A percentile compares a stretch with the other conserved stretches of the same genome.
phyloP scores from a whole-genome alignment of 352 stramenopile genomes.

The Thraustotheca clavata region DNA sequence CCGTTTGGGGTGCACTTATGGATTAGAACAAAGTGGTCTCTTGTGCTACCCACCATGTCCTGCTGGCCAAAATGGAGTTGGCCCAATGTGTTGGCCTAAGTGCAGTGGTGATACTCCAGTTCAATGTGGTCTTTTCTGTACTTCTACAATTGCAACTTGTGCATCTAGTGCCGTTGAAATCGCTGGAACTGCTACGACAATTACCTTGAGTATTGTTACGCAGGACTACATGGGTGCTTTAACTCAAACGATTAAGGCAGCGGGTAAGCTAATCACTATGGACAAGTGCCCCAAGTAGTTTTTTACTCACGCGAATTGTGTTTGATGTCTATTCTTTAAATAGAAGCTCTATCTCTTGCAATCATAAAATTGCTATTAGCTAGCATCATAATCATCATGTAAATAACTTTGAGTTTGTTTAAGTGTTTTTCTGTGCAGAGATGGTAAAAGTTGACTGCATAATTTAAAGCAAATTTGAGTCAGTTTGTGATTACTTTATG shows the following conservation, averaged over 20 bases:
- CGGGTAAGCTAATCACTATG: neutral
- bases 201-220: constrained; percentile 2
- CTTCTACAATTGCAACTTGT: constrained; percentile 2
- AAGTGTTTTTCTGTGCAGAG: too few species aligned
- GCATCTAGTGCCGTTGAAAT: neutral
- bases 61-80: neutral
- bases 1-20: neutral
- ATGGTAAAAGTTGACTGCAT: too few species aligned
- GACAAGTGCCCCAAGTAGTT: too few species aligned
- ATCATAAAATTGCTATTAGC: too few species aligned
- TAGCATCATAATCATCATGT: too few species aligned
- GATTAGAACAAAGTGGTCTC: constrained; percentile 18
- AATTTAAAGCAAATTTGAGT: too few species aligned
- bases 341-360: too few species aligned
- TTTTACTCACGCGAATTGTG: too few species aligned
- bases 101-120: constrained; percentile 1
- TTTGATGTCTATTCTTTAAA: too few species aligned
- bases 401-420: too few species aligned
- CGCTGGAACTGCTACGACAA: neutral
- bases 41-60: constrained; percentile 21
- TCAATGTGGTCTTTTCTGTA: neutral
- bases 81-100: constrained; percentile 16
- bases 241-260: neutral
- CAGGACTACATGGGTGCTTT: neutral
- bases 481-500: too few species aligned